Base-by-base conservation (phyloP, 805 yeast genomes). In the Grigorovia yakushimaensis region DNA sequence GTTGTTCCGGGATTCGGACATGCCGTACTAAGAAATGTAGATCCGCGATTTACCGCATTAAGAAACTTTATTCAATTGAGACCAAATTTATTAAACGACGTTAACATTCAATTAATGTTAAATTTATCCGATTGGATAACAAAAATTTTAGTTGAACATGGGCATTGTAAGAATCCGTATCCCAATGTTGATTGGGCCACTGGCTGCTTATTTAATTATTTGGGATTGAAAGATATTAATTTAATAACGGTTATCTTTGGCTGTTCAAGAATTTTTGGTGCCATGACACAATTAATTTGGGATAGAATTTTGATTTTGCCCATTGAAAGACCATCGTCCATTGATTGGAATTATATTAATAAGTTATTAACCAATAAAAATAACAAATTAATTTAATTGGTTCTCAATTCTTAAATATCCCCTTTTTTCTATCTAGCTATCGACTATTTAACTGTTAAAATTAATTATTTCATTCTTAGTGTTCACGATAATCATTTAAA, bases 1-100 rank as follows among this genome's bases (percentile, higher is more conserved):
- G 93, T 84, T 51, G 81, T 84, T 53, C 94, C 94, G 52, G 94
- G 94, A 51, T 85, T 85, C 71, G 94, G 94, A 43, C 94, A 84
- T 66, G 93, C 93, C 47, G 93, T 84, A 45, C 73, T 84, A 66
- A 76, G 94, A 69, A 79, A 78, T 73, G 80, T 91, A 44, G 93
- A 84, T 67, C 93, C 93, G 51, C 75, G 93, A 59, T 84, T 79
- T 70, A 73, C 76, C 48, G 91, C 89, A 49, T 81, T 81, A 73
- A 72, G 82, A 60, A 77, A 77, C 59, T 83, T 82, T 65, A 88
- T 82, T 46, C 69, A 73, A 58, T 61, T 65, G 42, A 69, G 76
- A 45, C 67, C 72, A 7, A 62, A 73, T 58, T 74, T 78, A 65
- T 79, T 82, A 70, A 71, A 76, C 59, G 83, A 83, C 65, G 76